Conservation (phyloP, 1,139 yeast species). For the Blastobotrys indianensis region DNA sequence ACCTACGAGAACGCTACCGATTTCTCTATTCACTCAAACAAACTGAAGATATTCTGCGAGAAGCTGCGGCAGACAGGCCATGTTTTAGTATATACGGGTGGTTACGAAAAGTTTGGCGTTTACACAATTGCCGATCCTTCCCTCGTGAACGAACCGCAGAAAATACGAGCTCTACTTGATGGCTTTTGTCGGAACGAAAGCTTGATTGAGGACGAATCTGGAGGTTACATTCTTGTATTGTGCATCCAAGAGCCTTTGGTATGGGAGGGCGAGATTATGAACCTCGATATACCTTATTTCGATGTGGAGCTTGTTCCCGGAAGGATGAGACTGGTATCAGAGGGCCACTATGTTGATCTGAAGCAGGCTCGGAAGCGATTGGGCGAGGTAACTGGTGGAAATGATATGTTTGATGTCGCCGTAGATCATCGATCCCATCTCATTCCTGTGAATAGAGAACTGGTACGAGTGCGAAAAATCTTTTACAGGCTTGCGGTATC, state of each 20-base stretch:
- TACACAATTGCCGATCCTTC: constrained; percentile 66
- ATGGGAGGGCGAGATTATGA: constrained; percentile 82
- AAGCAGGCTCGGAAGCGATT: constrained; percentile 41
- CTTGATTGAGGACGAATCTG: constrained; percentile 31
- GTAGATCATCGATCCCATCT: constrained; percentile 67
- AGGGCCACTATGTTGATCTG: constrained; percentile 50
- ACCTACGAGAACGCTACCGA: constrained; percentile 74
- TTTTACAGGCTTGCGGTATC: constrained; percentile 66
- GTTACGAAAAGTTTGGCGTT: constrained; percentile 68
- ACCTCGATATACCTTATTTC: constrained; percentile 43
- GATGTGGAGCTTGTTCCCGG: constrained; percentile 52
- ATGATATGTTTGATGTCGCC: constrained; percentile 48
- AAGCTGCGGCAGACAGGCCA: constrained; percentile 61
- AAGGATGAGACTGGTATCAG: constrained; percentile 62
- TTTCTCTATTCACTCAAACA: constrained; percentile 53
- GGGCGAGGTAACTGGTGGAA: constrained; percentile 44
- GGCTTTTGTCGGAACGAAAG: constrained; percentile 32
- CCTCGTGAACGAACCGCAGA: constrained; percentile 39
- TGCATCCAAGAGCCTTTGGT: constrained; percentile 81
- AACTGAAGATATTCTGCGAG: constrained; percentile 48
- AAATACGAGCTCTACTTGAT: constrained; percentile 33
- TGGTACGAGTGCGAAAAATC: constrained; percentile 58
- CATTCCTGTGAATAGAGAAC: constrained; percentile 67
- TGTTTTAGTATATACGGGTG: constrained; percentile 70
- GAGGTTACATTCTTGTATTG: constrained; percentile 58